phyloP scores from a whole-genome alignment of 345 rosid species.

The Abelmoschus esculentus region DNA sequence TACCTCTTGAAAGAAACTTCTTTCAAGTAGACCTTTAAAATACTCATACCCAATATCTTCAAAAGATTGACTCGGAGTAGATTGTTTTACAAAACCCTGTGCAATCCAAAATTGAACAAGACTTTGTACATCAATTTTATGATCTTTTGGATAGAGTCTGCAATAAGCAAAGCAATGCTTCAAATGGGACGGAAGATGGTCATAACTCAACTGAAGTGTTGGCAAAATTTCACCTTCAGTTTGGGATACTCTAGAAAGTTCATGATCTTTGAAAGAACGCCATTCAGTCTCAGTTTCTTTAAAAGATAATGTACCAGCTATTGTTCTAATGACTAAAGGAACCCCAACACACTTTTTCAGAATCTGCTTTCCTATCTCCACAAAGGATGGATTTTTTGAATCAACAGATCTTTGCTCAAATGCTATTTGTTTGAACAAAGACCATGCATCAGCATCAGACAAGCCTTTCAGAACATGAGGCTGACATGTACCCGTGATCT shows the following conservation, averaged over 20 bases:
- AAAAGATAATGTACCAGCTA: background rate
- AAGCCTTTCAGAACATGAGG: too few relatives aligned
- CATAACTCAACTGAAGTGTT: background rate
- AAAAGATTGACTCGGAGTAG: background rate
- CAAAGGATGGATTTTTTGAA: too few relatives aligned
- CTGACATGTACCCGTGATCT: too few relatives aligned
- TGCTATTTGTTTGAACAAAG: too few relatives aligned
- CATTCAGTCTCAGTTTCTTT: background rate
- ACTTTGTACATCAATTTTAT: background rate
- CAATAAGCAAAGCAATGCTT: slow-evolving; percentile 2
- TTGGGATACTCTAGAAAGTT: background rate
- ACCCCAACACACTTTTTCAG: too few relatives aligned
- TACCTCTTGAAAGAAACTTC: background rate
- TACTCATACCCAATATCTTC: background rate
- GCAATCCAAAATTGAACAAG: background rate
- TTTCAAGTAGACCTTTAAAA: background rate
- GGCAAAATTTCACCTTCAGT: background rate
- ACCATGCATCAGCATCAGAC: too few relatives aligned
- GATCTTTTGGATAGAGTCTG: background rate
- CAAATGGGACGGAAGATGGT: background rate
- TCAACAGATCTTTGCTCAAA: too few relatives aligned
- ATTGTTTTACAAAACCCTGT: background rate
- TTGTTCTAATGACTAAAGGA: background rate
- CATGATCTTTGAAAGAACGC: background rate
- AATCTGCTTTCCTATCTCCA: too few relatives aligned